Percentiles rank a stretch among this genome's conserved stretches.
Evolutionary conservation across 2,329 filamentous ascomycete species (phyloP).

Genomic region (Apiospora pterosperma): DNA sequence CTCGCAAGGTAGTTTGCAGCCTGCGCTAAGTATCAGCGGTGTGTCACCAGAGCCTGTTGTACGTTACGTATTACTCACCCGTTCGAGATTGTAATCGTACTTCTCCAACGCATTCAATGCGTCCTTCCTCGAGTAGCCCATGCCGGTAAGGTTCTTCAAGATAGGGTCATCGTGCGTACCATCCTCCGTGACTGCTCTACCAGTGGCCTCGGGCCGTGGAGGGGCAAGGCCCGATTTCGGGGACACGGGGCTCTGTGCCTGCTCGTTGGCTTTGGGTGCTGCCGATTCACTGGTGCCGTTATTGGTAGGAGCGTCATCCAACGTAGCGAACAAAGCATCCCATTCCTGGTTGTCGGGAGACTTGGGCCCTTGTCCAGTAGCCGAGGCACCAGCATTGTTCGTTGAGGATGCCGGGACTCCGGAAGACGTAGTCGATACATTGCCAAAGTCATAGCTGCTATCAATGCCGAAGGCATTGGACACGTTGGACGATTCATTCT

Average conservation of each 20-base stretch:
- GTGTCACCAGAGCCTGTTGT: not conserved
- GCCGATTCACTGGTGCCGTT: constrained; percentile 7
- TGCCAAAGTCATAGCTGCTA: constrained; percentile 58
- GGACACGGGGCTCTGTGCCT: constrained; percentile 18
- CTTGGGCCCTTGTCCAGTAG: constrained; percentile 33
- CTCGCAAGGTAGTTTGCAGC: constrained; percentile 7
- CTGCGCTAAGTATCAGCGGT: not conserved
- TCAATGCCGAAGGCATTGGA: constrained; percentile 50
- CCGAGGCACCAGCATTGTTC: constrained; percentile 30
- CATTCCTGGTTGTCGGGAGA: constrained; percentile 69
- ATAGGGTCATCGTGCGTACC: constrained; percentile 89
- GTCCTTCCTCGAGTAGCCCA: constrained; percentile 78
- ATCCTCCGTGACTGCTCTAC: constrained; percentile 67
- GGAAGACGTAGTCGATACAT: constrained; percentile 34
- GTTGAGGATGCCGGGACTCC: constrained; percentile 23
- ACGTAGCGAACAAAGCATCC: constrained; percentile 87
- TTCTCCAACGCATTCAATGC: constrained; percentile 83
- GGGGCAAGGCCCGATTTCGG: constrained; percentile 20
- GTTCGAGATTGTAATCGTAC: constrained; percentile 93
- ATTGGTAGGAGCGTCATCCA: constrained; percentile 53
- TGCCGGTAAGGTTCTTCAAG: constrained; percentile 80
- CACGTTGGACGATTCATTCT: constrained; percentile 46
- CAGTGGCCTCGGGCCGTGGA: constrained; percentile 31
- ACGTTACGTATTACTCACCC: constrained; percentile 56
- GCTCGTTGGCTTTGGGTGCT: constrained; percentile 16